Base-by-base conservation (phyloP, 345 rosid genomes). In the Gossypium thurberi region DNA sequence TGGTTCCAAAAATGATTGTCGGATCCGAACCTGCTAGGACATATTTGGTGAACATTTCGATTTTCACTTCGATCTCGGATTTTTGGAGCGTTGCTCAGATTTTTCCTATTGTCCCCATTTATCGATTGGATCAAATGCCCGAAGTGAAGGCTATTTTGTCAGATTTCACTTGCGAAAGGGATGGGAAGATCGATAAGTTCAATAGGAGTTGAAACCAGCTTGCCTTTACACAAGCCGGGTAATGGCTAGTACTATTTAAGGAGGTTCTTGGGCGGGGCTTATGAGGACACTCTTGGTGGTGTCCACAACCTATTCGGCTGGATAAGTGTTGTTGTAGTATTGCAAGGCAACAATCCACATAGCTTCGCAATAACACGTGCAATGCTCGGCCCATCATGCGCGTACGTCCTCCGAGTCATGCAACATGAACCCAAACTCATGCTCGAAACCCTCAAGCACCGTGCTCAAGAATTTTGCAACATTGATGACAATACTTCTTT, bases 261-360 rank as follows among this genome's bases (percentile, higher is more conserved):
- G 73, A 95, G 91, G 99, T 95, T 93, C 67, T 82, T 95, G 78
- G 98, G 96, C 18, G 97, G 99, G 78, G 99, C 99, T 76, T 93
- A 95, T 40, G 93, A 95, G 87, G 98, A 95, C 85, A 97, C 98
- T 50, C 88, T 95, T 63, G 99, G 97, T 42, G 99, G 99, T 76
- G 75, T 89, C 55, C 98, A 95, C 82, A 95, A 95, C 86, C 70
- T 95, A 76, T 95, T 93, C 23, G 95, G 99, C 2, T 91, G 98
- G 37, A 98, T 98, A 10, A 95, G 98, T n/a, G 83, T 91, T 28
- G 96, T 95, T 9, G 85, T 89, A 1, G 94, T 93, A 26, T 86
- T 80, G 42, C 98, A 95, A 88, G 84, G 97, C 17, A 96, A 91
- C 74, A 96, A 96, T 26, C 99, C 99, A 0, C 88, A 95, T 17